A percentile compares a stretch with the other conserved stretches of the same genome.
phyloP scores from a whole-genome alignment of 257 asterid genomes.

The Lavandula angustifolia region DNA sequence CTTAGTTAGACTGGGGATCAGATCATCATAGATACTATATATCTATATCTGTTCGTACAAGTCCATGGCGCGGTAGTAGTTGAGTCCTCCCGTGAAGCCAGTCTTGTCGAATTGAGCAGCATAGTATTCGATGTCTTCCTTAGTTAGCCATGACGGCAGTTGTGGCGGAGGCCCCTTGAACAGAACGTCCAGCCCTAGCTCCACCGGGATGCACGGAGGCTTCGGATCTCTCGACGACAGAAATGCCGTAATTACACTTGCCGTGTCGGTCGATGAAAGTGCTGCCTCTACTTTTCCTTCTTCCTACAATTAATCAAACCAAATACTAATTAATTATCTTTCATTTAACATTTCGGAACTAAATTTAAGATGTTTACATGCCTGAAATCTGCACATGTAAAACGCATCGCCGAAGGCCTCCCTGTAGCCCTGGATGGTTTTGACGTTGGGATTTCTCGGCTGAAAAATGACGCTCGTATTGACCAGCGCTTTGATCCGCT shows the following conservation, averaged over 20 bases:
- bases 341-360: no score
- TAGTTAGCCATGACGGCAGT: slow-evolving; percentile 48
- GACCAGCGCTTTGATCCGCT: slow-evolving; percentile 18
- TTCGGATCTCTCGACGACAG: slow-evolving; percentile 10
- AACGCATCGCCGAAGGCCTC: slow-evolving; percentile 47
- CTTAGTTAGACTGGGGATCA: no score
- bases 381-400: slow-evolving; percentile 63
- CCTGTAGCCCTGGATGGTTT: slow-evolving; percentile 36
- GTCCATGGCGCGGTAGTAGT: slow-evolving; percentile 56
- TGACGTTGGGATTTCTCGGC: slow-evolving; percentile 20
- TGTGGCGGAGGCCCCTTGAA: slow-evolving; percentile 14
- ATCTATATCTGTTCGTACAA: slow-evolving; percentile 30
- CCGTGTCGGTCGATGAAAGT: slow-evolving; percentile 29
- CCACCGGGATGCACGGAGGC: slow-evolving; percentile 37
- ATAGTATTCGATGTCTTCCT: slow-evolving; percentile 44
- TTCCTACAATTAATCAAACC: slow-evolving; percentile 29
- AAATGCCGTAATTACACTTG: slow-evolving; percentile 25
- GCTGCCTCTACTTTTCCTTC: slow-evolving; percentile 41
- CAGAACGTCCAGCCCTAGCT: slow-evolving; percentile 20
- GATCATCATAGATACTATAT: no score
- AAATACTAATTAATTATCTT: background rate
- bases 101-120: slow-evolving; percentile 39
- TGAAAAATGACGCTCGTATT: slow-evolving; percentile 22
- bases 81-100: slow-evolving; percentile 57
- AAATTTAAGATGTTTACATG: background rate